Evolutionary conservation across 2,329 filamentous ascomycete species (phyloP), one percentile per base, ranked within the genome.

Genomic region (Neurospora sp.): DNA sequence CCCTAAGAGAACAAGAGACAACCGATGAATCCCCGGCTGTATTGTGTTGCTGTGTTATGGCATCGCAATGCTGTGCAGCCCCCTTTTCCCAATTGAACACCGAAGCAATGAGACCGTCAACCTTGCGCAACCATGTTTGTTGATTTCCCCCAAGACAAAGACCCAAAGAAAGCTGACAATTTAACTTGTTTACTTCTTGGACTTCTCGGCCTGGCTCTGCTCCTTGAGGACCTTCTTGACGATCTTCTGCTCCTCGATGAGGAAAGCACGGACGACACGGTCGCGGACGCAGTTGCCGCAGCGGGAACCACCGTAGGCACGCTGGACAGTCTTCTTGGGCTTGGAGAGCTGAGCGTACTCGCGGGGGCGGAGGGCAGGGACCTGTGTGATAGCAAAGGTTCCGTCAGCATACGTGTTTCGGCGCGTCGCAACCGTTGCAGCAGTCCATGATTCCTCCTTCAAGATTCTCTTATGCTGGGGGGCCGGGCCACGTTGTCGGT

Each of bases 201-300:
- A 71, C 84, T 87, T 89, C 79, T 86, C 83, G 80, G 84, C 82
- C 80, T 83, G 91, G 87, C 92, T 91, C 87, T 97, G 92, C 89
- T 98, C 95, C 92, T 97, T 97, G 83, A 98, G 89, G 80, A 99
- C 96, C 92, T 99, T 99, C 93, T 99, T 99, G 85, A 99, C 96
- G 80, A 99, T 98, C 92, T 99, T 99, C 89, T 99, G 96, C 90
- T 99, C 96, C 88, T 99, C 96, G 77, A 99, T 98, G 83, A 99
- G 87, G 91, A 99, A 99, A 75, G 96, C 96, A 79, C 96, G 93
- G 67, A 97, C 93, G 78, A 99, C 92, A 79, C 96, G 92, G 88
- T 99, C 96, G 84, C 95, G 94, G 78, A 99, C 96, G 85, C 96
- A 99, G 89, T 93, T 96, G 82, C 92, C 93, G 88, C 96, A 99